Percentiles rank a stretch among this genome's conserved stretches.
These are phyloP conservation scores for Lodderomyces pseudojiufengensis DNA, from an alignment of 1,139 yeast species.

Conservation along the genomic window DNA sequence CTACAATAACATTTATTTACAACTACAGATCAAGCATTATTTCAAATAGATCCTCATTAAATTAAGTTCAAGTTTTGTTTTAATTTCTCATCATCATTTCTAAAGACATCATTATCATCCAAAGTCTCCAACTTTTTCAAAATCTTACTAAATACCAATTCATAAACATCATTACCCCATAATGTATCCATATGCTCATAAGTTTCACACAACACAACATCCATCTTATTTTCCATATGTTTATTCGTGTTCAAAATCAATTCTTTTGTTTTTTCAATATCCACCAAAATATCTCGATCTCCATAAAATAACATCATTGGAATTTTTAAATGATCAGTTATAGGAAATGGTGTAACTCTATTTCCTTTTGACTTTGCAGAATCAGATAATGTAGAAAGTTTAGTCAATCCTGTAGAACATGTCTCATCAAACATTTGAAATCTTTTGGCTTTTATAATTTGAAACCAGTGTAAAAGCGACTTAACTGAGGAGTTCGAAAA, in stretches of 20 bases:
- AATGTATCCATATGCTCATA: slow-evolving; percentile 38
- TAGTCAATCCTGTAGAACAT: slow-evolving; percentile 20
- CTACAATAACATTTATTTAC: too few relatives aligned
- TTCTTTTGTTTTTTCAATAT: slow-evolving; percentile 29
- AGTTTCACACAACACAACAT: slow-evolving; percentile 21
- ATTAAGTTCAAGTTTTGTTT: too few relatives aligned
- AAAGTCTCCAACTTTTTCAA: slow-evolving; percentile 11
- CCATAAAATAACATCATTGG: slow-evolving; percentile 42
- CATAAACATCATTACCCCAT: slow-evolving; percentile 30
- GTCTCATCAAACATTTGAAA: slow-evolving; percentile 51
- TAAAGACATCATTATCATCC: neutral
- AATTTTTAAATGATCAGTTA: slow-evolving; percentile 41
- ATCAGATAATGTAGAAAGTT: slow-evolving; percentile 22
- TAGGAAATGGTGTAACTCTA: slow-evolving; percentile 56
- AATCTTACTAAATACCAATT: slow-evolving; percentile 23
- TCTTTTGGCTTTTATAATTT: slow-evolving; percentile 37
- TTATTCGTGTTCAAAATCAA: slow-evolving; percentile 25
- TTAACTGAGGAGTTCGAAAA: slow-evolving; percentile 47
- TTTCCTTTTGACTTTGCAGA: slow-evolving; percentile 26
- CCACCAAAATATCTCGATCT: slow-evolving; percentile 41
- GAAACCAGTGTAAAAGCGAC: slow-evolving; percentile 47
- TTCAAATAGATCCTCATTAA: neutral
- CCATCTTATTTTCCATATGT: slow-evolving; percentile 23
- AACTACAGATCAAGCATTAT: too few relatives aligned
- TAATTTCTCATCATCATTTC: too few relatives aligned